These are phyloP conservation scores for Colletotrichum eremochloae DNA, from an alignment of 2,329 filamentous ascomycete species.

Conservation along the genomic window DNA sequence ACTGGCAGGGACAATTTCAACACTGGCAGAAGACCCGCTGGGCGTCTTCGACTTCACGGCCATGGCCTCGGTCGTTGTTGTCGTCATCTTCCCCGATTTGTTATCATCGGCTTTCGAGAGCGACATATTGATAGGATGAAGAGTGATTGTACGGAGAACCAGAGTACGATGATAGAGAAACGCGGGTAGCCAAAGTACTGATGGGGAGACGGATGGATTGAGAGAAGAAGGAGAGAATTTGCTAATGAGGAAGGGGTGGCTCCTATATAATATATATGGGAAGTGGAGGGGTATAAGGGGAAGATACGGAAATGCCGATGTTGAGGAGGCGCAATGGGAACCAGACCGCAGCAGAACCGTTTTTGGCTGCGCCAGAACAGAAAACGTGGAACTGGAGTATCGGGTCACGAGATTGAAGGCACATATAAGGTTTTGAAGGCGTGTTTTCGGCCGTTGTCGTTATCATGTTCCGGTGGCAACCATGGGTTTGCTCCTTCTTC, in stretches of 20 bases:
- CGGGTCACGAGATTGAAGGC: neutral
- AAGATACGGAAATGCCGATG: neutral
- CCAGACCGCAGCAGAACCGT: neutral
- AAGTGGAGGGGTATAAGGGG: neutral
- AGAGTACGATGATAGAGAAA: neutral
- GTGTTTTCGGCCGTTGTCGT: neutral
- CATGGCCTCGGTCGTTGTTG: neutral
- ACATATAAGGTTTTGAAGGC: neutral
- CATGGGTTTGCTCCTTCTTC: neutral
- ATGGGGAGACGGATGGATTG: neutral
- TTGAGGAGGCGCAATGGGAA: neutral
- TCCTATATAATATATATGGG: neutral
- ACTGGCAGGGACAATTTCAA: neutral
- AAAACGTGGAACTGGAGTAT: too few species aligned
- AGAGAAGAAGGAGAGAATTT: neutral
- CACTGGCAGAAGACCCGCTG: constrained; percentile 4
- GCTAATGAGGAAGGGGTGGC: neutral
- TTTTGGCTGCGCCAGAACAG: neutral
- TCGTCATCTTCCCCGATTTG: neutral
- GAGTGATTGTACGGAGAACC: too few species aligned
- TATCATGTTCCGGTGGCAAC: neutral
- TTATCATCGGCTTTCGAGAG: neutral
- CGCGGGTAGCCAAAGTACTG: neutral
- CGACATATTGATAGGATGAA: neutral
- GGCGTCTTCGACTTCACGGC: neutral